Base-by-base conservation (phyloP, 768 basidiomycete species). In the Rhodotorula paludigena region DNA sequence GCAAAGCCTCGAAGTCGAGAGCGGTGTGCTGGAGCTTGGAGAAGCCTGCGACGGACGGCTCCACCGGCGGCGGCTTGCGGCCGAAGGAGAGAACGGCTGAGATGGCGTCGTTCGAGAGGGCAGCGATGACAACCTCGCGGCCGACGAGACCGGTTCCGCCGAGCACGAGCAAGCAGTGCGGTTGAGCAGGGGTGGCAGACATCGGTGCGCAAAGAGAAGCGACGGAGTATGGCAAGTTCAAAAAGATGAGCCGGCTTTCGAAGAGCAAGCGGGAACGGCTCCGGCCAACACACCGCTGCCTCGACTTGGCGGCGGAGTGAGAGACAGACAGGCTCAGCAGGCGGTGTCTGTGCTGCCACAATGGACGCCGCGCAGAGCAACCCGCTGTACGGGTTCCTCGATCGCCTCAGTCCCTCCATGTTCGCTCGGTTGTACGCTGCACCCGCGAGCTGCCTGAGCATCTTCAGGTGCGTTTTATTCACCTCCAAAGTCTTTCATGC, bases 401-500 rank as follows among this genome's bases (percentile, higher is more conserved):
- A 89, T 66, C 83, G 85, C 0, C 89, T 92, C 75, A 87, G 89
- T 0, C 88, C 89, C 77, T 86, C 82, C 65, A 85, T 87, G 18
- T 78, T 93, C 57, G 86, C 84, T 28, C 84, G 90, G 33, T 81
- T 96, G 57, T 96, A 92, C 76, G 85, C 87, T 74, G 83, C 85
- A 25, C 90, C 92, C 15, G 91, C 90, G 5, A 87, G 89, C 80
- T 92, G 91, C 79, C 84, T 96, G 58, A 87, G 89, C 33, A 86
- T 96, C 78, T 92, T 92, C 79, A 85, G 92, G 89, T 90, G 68
- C 70, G 81, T 21, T 48, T n/a, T n/a, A n/a, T n/a, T 39, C 25
- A 9, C 5, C n/a, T 36, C 23, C 23, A 11, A 14, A 15, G 10
- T 10, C 38, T 28, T 16, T 5, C 1, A 16, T 7, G 10, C 16